Evolutionary conservation across 495 filamentous ascomycete species (phyloP).

Genomic region (Lophiostoma macrostomum): DNA sequence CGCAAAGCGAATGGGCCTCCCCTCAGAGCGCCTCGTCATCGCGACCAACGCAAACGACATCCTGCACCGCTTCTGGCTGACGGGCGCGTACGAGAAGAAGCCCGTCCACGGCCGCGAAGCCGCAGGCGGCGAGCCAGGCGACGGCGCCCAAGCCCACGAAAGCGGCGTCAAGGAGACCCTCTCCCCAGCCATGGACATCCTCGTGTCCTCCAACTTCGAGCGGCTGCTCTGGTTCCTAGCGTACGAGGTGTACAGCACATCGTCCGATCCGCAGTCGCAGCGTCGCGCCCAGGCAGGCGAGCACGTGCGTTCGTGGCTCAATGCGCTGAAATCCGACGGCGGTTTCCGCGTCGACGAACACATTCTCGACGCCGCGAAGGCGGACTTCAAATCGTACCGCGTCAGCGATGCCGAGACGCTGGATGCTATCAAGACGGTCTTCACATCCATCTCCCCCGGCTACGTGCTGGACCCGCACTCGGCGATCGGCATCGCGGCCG

Average conservation of each 20-base stretch:
- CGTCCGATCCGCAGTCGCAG: slow-evolving; percentile 35
- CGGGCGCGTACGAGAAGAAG: slow-evolving; percentile 76
- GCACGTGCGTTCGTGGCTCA: slow-evolving; percentile 68
- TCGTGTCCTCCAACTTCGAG: slow-evolving; percentile 95
- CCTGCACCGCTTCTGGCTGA: slow-evolving; percentile 74
- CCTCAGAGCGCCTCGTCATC: slow-evolving; percentile 75
- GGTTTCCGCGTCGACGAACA: slow-evolving; percentile 72
- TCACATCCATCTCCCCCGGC: slow-evolving; percentile 44
- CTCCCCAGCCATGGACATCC: slow-evolving; percentile 93
- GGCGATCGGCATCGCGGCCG: slow-evolving; percentile 76
- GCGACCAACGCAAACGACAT: slow-evolving; percentile 96
- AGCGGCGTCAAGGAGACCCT: slow-evolving; percentile 81
- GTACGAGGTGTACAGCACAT: slow-evolving; percentile 52
- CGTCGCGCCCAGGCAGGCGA: slow-evolving; percentile 52
- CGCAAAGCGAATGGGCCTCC: slow-evolving; percentile 85
- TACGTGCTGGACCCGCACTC: slow-evolving; percentile 93
- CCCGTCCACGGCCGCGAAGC: slow-evolving; percentile 53
- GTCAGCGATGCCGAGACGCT: slow-evolving; percentile 77
- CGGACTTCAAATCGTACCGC: slow-evolving; percentile 75
- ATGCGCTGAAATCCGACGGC: slow-evolving; percentile 69
- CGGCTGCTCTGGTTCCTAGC: slow-evolving; percentile 91
- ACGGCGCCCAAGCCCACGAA: slow-evolving; percentile 64
- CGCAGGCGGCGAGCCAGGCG: slow-evolving; percentile 54
- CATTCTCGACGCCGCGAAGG: slow-evolving; percentile 61
- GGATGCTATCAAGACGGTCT: slow-evolving; percentile 65